Conservation (phyloP, 73 alveolate species). For the Paramecium octaurelia region DNA sequence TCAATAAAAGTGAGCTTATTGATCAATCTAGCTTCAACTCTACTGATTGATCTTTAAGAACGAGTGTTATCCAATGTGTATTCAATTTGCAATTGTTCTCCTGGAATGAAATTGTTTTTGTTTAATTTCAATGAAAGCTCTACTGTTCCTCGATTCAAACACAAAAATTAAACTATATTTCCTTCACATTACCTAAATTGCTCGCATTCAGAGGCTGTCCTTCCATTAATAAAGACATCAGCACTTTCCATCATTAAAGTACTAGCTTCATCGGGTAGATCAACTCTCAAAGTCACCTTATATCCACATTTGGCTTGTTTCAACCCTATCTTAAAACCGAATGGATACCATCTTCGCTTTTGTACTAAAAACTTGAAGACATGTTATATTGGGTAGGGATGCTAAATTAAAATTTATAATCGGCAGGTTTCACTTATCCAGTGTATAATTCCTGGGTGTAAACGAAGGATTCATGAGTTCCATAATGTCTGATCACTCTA, state of each 20-base stretch:
- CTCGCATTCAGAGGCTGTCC: neutral
- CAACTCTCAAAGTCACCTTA: neutral
- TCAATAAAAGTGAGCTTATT: slow-evolving; percentile 29
- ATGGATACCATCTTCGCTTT: slow-evolving; percentile 29
- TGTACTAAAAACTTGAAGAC: neutral
- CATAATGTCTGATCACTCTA: slow-evolving; percentile 25
- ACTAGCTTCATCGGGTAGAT: neutral
- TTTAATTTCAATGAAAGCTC: neutral
- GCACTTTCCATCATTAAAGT: neutral
- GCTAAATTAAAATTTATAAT: neutral
- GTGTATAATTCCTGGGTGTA: neutral
- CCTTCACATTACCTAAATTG: slow-evolving; percentile 19
- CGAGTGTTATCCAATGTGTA: slow-evolving; percentile 13
- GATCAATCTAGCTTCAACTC: slow-evolving; percentile 28
- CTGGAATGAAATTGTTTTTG: slow-evolving; percentile 36
- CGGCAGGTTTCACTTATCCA: slow-evolving; percentile 12
- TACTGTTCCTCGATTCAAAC: slow-evolving; percentile 41
- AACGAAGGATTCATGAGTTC: neutral
- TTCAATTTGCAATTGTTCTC: neutral
- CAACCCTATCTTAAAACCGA: neutral
- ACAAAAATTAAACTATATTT: slow-evolving; percentile 2
- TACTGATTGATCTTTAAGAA: neutral
- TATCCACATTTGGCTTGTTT: neutral
- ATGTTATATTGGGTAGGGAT: neutral
- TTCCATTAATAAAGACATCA: slow-evolving; percentile 10